Evolutionary conservation across 805 yeast genomes (phyloP).

Genomic region (Candida sphagnicola): DNA sequence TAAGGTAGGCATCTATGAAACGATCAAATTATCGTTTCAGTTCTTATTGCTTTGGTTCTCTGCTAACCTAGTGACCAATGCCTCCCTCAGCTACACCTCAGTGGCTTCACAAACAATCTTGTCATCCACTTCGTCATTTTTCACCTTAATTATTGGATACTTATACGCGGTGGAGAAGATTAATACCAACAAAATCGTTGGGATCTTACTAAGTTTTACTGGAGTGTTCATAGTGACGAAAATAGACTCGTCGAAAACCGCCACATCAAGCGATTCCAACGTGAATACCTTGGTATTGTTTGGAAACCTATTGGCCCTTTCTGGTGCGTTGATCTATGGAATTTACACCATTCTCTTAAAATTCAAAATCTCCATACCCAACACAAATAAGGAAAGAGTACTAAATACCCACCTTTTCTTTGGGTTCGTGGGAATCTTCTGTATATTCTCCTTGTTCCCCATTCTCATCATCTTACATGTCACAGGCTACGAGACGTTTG

Average conservation of each 20-base stretch:
- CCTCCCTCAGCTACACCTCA: constrained; percentile 80
- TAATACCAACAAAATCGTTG: constrained; percentile 59
- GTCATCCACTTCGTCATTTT: constrained; percentile 89
- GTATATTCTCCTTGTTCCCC: constrained; percentile 78
- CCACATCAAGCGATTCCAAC: constrained; percentile 17
- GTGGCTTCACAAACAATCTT: constrained; percentile 93
- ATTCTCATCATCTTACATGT: constrained; percentile 61
- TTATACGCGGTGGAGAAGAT: constrained; percentile 67
- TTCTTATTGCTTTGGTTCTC: constrained; percentile 87
- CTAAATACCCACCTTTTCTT: constrained; percentile 85
- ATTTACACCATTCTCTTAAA: constrained; percentile 84
- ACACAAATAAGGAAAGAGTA: constrained; percentile 59
- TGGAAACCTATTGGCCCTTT: constrained; percentile 78
- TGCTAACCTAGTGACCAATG: constrained; percentile 86
- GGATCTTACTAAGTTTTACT: constrained; percentile 64
- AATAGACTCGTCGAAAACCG: constrained; percentile 39
- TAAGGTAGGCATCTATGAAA: constrained; percentile 50
- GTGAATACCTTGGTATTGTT: constrained; percentile 28
- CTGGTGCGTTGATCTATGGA: constrained; percentile 89
- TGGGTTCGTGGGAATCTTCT: constrained; percentile 91
- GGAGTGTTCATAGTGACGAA: constrained; percentile 82
- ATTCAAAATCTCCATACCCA: constrained; percentile 46
- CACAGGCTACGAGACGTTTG: constrained; percentile 65
- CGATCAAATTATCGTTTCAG: constrained; percentile 69
- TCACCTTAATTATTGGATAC: constrained; percentile 82